Base-by-base conservation (phyloP, 139 green algal genomes). In the Pleodorina starrii region DNA sequence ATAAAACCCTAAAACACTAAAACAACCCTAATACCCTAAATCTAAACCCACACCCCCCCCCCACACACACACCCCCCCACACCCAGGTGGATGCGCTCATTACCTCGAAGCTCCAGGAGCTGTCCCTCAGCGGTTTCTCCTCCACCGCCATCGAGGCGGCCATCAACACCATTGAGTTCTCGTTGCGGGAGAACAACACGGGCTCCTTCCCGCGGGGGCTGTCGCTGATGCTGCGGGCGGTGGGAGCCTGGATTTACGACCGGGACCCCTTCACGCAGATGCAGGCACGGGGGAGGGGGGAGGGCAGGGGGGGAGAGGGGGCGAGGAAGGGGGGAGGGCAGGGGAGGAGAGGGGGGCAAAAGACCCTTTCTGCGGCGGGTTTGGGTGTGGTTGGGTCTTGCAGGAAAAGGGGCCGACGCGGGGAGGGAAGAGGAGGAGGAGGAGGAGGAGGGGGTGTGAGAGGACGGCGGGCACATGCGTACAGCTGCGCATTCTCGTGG, bases 161-260 rank as follows among this genome's bases (percentile, higher is more conserved):
- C 10, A 89, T 99, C 69, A 99, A 99, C 96, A 98, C 96, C 50
- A 99, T 99, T 84, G 98, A 99, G 94, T 99, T 99, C 92, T 93
- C 87, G 83, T 93, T 99, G 78, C 95, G 98, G 19, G 98, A 99
- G 93, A 99, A 99, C 96, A 99, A 99, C 95, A 99, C 98, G 4
- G 98, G 98, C 74, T 87, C 75, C 84, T 99, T 99, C 95, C 98
- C 98, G 9, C 95, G 98, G 50, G 98, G 98, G 5, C 95, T 99
- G 17, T 96, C 93, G 38, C 95, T 99, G 68, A 99, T 99, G 98
- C 95, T 99, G 85, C 94, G 97, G 48, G 95, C 96, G 50, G 95
- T 99, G 93, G 92, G 92, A 68, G 93, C 96, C 42, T 99, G 98
- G 98, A 97, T 99, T 90, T 99, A 99, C 86, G 97, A 98, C 89